Evolutionary conservation across 768 basidiomycete genomes (phyloP), one percentile per base, ranked within the genome.

Genomic region (Pleurotus tuber-regium): DNA sequence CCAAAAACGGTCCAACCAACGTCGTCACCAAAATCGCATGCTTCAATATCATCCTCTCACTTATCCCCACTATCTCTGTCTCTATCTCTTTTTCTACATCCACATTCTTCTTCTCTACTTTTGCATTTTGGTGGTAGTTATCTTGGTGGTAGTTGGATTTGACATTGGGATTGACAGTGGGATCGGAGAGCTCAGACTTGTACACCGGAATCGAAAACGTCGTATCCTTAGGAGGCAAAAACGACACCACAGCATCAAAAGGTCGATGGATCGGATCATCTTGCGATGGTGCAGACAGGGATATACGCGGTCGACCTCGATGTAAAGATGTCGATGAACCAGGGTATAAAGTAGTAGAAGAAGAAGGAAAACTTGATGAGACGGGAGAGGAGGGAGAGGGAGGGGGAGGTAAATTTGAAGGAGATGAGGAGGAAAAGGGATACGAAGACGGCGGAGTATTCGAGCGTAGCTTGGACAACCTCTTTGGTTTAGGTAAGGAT

Each of bases 21-120:
- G 46, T 48, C 46, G 46, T 48, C 9, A 48, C 29, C 19, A 48
- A 10, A 7, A 48, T 48, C 14, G 28, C 35, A n/a, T 48, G 46
- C 31, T 48, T 48, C 3, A 48, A 35, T 21, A 48, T 10, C 18
- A 48, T 31, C 46, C 35, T 48, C 46, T 48, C 46, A 14, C 46
- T 48, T 33, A 48, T 48, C 19, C 29, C 46, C 2, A 48, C 46
- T 5, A 48, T 31, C 31, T 48, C 46, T 0, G 11, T 30, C 14
- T 21, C 7, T 16, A 11, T 18, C 3, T n/a, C n/a, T n/a, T n/a
- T 21, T 35, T 11, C 7, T n/a, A 3, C 16, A 9, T 18, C 21
- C 9, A n/a, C n/a, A n/a, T n/a, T 18, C 3, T n/a, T n/a, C n/a
- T n/a, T 21, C 23, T 11, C 7, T n/a, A 3, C 16, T 5, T 18